Percentiles rank a stretch among this genome's conserved stretches.
Conservation (phyloP, 2,329 filamentous ascomycete genomes). For the Geoglossum cookeanum region DNA sequence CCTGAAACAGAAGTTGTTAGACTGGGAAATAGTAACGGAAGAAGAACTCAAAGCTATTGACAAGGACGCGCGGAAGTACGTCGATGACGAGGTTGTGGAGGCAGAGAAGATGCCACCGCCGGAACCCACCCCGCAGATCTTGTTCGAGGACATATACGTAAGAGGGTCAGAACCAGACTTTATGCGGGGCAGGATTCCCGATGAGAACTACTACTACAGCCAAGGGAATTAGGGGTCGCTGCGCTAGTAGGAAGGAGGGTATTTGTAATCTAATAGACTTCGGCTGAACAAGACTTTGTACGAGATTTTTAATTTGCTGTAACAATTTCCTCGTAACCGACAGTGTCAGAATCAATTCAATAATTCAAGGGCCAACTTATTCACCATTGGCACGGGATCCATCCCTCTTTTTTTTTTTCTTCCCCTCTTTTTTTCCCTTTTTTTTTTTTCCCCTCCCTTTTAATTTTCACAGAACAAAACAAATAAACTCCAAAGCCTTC, state of each 20-base stretch:
- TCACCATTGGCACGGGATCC: background rate
- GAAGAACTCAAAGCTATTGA: constrained; percentile 93
- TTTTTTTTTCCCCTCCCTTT: no score
- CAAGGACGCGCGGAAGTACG: constrained; percentile 71
- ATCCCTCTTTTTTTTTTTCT: no score
- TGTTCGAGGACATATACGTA: constrained; percentile 95
- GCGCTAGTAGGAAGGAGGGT: background rate
- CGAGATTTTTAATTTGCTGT: background rate
- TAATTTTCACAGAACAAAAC: no score
- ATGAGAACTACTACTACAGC: constrained; percentile 74
- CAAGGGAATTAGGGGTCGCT: background rate
- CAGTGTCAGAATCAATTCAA: background rate
- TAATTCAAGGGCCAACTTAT: background rate
- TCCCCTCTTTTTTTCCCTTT: no score
- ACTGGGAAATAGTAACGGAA: constrained; percentile 82
- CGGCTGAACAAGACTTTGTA: background rate
- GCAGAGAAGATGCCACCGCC: constrained; percentile 78
- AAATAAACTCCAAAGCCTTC: no score
- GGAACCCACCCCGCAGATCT: constrained; percentile 58
- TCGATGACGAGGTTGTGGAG: constrained; percentile 75
- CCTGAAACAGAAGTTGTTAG: constrained; percentile 92
- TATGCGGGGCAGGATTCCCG: constrained; percentile 68
- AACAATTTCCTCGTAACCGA: background rate
- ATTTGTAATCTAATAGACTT: background rate
- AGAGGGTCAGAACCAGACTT: constrained; percentile 70